Percentiles rank a stretch among this genome's conserved stretches.
Evolutionary conservation across 2,329 filamentous ascomycete species (phyloP).

Genomic region (Diplocarpon mali): DNA sequence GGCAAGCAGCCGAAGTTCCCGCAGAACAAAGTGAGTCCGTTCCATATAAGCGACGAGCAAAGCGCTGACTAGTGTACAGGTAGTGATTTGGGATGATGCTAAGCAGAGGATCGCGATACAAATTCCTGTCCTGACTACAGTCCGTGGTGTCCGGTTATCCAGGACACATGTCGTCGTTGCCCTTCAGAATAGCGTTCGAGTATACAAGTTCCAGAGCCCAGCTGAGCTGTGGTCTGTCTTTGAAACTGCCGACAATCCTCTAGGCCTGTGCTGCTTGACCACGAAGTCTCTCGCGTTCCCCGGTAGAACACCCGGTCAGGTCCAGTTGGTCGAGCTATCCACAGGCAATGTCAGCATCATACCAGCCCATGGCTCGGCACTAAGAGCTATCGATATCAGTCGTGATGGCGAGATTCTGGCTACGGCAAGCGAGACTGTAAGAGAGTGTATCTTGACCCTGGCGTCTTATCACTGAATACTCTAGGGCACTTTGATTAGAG

Average conservation of each 20-base stretch:
- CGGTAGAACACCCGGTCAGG: conserved; percentile 76
- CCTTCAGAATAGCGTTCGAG: conserved; percentile 67
- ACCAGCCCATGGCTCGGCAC: conserved; percentile 70
- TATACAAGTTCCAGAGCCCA: conserved; percentile 68
- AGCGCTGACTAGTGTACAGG: conserved; percentile 31
- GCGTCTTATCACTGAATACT: background rate
- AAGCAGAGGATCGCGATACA: conserved; percentile 65
- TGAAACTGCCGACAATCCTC: conserved; percentile 75
- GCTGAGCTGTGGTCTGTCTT: conserved; percentile 63
- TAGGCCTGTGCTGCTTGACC: conserved; percentile 70
- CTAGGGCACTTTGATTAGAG: conserved; percentile 77
- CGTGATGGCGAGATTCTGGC: conserved; percentile 71
- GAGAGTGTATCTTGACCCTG: conserved; percentile 1
- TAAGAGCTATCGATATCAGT: conserved; percentile 72
- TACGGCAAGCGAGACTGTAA: conserved; percentile 73
- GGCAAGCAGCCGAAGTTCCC: conserved; percentile 77
- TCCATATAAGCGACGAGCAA: background rate
- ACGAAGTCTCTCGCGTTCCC: conserved; percentile 70
- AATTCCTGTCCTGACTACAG: conserved; percentile 67
- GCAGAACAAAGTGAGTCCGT: conserved; percentile 59
- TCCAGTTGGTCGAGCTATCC: conserved; percentile 72
- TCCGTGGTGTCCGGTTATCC: conserved; percentile 70
- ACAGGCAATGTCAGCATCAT: conserved; percentile 86
- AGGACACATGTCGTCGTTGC: conserved; percentile 69
- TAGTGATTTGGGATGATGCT: conserved; percentile 86